Evolutionary conservation across 768 basidiomycete species (phyloP).

Genomic region (Flagelloscypha sp.): DNA sequence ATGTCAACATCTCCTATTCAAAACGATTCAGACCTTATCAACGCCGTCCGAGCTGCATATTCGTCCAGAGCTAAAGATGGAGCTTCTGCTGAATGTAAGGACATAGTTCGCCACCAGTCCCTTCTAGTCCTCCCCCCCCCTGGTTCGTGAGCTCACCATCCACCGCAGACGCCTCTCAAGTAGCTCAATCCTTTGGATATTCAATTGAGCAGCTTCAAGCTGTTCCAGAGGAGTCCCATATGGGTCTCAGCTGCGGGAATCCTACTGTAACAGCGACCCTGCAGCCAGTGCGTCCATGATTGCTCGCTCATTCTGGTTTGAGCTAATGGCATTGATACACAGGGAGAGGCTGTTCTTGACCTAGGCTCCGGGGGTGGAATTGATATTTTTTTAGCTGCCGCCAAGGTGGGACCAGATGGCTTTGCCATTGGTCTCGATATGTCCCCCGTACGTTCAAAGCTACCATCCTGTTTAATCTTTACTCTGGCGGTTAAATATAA

Average conservation of each 20-base stretch:
- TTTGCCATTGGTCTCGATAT: constrained; percentile 48
- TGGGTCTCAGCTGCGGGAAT: constrained; percentile 50
- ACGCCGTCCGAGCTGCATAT: constrained; percentile 23
- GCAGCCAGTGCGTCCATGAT: constrained; percentile 33
- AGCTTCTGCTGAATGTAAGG: constrained; percentile 16
- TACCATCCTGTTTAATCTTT: neutral
- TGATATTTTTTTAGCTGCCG: constrained; percentile 46
- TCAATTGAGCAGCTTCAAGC: constrained; percentile 31
- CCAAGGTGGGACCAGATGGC: constrained; percentile 39
- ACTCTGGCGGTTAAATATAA: neutral
- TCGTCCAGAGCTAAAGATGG: constrained; percentile 22
- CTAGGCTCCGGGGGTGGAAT: constrained; percentile 51
- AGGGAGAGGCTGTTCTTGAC: constrained; percentile 53
- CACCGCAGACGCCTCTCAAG: constrained; percentile 19
- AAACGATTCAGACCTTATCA: constrained; percentile 14
- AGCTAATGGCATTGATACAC: too few relatives aligned
- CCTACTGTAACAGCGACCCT: constrained; percentile 39
- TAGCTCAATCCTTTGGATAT: constrained; percentile 42
- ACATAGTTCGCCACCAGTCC: too few relatives aligned
- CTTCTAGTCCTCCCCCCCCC: too few relatives aligned
- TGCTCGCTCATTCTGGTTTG: too few relatives aligned
- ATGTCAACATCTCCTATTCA: too few relatives aligned
- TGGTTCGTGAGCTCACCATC: neutral
- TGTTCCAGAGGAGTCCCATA: constrained; percentile 34
- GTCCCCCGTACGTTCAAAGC: constrained; percentile 34